Percentiles rank a stretch among this genome's conserved stretches.
These are phyloP conservation scores for Priceomyces carsonii DNA, from an alignment of 805 yeast species.

Conservation along the genomic window DNA sequence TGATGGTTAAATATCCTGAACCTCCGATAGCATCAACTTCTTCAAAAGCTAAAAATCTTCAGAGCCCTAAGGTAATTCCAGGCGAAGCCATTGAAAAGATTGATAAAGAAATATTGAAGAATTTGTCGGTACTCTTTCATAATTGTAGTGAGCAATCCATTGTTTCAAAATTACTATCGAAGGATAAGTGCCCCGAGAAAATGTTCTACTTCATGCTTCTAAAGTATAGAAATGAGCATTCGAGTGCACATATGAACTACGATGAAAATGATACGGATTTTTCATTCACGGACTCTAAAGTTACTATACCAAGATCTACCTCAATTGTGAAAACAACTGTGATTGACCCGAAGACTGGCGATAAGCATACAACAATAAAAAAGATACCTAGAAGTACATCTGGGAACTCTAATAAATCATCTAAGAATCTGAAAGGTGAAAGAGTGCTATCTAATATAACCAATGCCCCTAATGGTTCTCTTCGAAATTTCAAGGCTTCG, in stretches of 20 bases:
- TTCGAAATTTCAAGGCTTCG: constrained; percentile 35
- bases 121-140: constrained; percentile 78
- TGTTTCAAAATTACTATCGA: constrained; percentile 50
- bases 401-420: constrained; percentile 19
- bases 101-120: constrained; percentile 73
- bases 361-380: constrained; percentile 22
- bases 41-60: constrained; percentile 24
- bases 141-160: constrained; percentile 63
- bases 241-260: constrained; percentile 18
- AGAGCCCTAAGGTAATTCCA: constrained; percentile 29
- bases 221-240: constrained; percentile 73
- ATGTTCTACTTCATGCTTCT: constrained; percentile 73
- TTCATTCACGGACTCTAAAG: constrained; percentile 23
- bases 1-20: constrained; percentile 65
- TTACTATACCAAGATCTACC: constrained; percentile 39
- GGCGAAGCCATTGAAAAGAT: constrained; percentile 47
- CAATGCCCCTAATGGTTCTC: constrained; percentile 20
- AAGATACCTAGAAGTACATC: constrained; percentile 20
- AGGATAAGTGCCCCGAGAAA: constrained; percentile 71
- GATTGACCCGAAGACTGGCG: constrained; percentile 26
- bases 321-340: constrained; percentile 44
- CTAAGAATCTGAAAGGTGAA: constrained; percentile 5
- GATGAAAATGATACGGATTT: constrained; percentile 25
- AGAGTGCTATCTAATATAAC: constrained; percentile 33
- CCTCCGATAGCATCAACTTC: constrained; percentile 21